Evolutionary conservation across 805 yeast species (phyloP).

Genomic region (Metschnikowia cubensis): DNA sequence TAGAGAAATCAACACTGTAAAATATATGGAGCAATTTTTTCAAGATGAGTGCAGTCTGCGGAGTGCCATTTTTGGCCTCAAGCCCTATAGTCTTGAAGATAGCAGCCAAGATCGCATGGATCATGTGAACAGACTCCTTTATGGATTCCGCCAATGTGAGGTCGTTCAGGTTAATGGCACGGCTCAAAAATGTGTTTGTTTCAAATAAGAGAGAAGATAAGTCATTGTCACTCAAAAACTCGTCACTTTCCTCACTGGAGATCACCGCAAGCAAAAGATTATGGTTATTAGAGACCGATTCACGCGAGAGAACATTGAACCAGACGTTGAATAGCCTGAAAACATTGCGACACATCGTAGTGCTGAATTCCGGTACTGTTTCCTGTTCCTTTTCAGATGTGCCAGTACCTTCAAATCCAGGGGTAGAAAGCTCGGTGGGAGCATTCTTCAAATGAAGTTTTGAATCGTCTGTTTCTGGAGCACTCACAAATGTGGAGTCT

Average conservation of each 20-base stretch:
- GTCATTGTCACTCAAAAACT: constrained; percentile 13
- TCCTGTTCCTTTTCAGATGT: not conserved
- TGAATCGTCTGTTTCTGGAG: not conserved
- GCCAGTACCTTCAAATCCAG: not conserved
- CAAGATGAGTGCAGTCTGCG: constrained; percentile 18
- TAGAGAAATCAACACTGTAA: constrained; percentile 22
- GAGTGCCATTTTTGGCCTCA: constrained; percentile 10
- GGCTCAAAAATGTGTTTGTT: constrained; percentile 18
- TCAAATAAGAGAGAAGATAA: constrained; percentile 16
- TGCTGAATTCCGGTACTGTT: not conserved
- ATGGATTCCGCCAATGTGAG: constrained; percentile 17
- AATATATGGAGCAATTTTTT: constrained; percentile 24
- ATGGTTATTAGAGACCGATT: constrained; percentile 4
- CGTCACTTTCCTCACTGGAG: constrained; percentile 17
- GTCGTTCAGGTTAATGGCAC: constrained; percentile 11
- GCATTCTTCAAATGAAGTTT: not conserved
- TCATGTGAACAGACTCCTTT: constrained; percentile 24
- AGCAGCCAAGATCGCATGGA: constrained; percentile 24
- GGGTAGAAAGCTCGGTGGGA: not conserved
- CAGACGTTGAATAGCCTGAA: constrained; percentile 21
- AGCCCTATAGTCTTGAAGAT: constrained; percentile 17
- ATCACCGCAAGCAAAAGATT: constrained; percentile 19
- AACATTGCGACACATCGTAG: constrained; percentile 12
- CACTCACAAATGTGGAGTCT: not conserved
- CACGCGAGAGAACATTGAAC: constrained; percentile 18